Evolutionary conservation across 805 yeast genomes (phyloP).

Genomic region (Kluyveromyces aestuarii): DNA sequence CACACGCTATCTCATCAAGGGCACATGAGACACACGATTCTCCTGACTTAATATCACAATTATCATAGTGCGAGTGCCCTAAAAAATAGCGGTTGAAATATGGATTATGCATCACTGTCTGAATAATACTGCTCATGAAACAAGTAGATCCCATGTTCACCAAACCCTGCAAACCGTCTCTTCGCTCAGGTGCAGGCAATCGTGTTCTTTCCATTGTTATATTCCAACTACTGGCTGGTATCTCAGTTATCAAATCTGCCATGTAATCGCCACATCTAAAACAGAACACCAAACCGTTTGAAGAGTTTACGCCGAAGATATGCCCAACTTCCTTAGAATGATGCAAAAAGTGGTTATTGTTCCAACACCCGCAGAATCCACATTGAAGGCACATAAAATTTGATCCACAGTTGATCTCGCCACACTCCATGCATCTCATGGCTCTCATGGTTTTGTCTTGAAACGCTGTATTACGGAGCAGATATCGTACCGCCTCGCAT

Average conservation of each 20-base stretch:
- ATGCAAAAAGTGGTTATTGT: slow-evolving; percentile 34
- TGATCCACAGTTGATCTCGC: slow-evolving; percentile 24
- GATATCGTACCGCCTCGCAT: slow-evolving; percentile 20
- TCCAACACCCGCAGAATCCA: slow-evolving; percentile 65
- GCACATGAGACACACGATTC: slow-evolving; percentile 71
- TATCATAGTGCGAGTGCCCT: slow-evolving; percentile 29
- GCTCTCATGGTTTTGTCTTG: slow-evolving; percentile 15
- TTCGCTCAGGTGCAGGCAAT: slow-evolving; percentile 35
- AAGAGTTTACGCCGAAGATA: slow-evolving; percentile 57
- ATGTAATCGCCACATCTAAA: slow-evolving; percentile 70
- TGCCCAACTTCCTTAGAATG: slow-evolving; percentile 45
- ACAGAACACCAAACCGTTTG: slow-evolving; percentile 64
- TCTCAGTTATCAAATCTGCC: slow-evolving; percentile 34
- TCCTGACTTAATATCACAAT: slow-evolving; percentile 22
- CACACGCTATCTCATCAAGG: slow-evolving; percentile 65
- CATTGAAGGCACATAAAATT: slow-evolving; percentile 66
- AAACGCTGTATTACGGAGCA: slow-evolving; percentile 13
- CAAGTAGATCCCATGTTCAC: slow-evolving; percentile 96
- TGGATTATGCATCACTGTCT: slow-evolving; percentile 86
- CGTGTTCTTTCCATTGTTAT: slow-evolving; percentile 13
- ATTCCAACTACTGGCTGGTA: slow-evolving; percentile 22
- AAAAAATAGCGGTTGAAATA: slow-evolving; percentile 69
- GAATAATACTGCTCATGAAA: slow-evolving; percentile 90
- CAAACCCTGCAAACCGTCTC: slow-evolving; percentile 79
- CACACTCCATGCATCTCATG: slow-evolving; percentile 23